These are phyloP conservation scores for Hevea brasiliensis DNA, from an alignment of 345 rosid genomes.

Conservation along the genomic window DNA sequence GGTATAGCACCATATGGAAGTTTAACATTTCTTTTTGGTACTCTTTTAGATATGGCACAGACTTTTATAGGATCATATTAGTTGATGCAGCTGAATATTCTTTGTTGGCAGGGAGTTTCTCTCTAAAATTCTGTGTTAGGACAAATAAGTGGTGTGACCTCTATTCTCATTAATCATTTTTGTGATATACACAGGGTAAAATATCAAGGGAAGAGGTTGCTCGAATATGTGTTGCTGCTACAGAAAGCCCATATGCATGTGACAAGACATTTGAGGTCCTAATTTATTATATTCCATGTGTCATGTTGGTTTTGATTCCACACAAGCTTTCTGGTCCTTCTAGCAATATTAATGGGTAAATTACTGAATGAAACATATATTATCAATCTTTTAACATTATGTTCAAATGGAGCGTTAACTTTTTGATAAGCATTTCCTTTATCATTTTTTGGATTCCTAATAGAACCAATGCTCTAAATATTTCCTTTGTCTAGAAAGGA, in stretches of 20 bases:
- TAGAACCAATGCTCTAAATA: too few relatives aligned
- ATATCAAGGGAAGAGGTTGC: constrained; percentile 96
- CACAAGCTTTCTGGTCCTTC: too few relatives aligned
- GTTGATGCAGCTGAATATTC: not conserved
- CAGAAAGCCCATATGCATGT: constrained; percentile 73
- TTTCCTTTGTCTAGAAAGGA: too few relatives aligned
- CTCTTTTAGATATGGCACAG: not conserved
- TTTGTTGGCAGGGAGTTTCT: not conserved
- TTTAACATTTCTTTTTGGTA: not conserved
- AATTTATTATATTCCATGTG: not conserved
- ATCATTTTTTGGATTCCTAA: too few relatives aligned
- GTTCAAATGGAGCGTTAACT: too few relatives aligned
- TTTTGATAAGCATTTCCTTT: too few relatives aligned
- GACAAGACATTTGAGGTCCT: constrained; percentile 92
- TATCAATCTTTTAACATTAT: too few relatives aligned
- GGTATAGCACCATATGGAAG: constrained; percentile 35
- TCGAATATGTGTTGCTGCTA: constrained; percentile 76
- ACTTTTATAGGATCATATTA: not conserved
- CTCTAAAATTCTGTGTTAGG: not conserved
- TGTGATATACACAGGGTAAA: constrained; percentile 61
- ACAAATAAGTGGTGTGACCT: not conserved
- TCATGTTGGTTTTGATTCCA: too few relatives aligned
- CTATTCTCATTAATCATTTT: not conserved
- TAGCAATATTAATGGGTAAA: too few relatives aligned
- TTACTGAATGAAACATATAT: too few relatives aligned